Conservation (phyloP, 2,329 filamentous ascomycete species). For the Paramyrothecium sp. region DNA sequence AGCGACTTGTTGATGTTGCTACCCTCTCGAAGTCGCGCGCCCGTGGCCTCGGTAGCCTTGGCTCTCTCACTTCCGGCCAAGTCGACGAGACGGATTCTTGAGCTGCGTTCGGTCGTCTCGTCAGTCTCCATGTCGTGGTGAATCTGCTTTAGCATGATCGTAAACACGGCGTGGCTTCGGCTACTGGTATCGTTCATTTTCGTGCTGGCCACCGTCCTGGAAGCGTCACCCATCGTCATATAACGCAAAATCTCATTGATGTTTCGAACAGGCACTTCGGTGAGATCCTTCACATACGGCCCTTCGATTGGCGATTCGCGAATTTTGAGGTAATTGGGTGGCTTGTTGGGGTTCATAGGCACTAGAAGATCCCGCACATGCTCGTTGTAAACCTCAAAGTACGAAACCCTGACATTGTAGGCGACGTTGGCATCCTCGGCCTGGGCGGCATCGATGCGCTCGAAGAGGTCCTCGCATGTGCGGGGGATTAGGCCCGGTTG, state of each 20-base stretch:
- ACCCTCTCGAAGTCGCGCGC: conserved; percentile 84
- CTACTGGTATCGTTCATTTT: conserved; percentile 99
- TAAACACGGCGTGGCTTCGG: conserved; percentile 95
- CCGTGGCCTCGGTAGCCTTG: conserved; percentile 93
- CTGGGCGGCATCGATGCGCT: conserved; percentile 77
- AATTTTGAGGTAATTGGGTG: conserved; percentile 93
- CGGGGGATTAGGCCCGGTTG: conserved; percentile 90
- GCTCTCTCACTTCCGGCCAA: conserved; percentile 92
- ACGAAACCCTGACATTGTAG: conserved; percentile 95
- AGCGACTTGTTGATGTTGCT: conserved; percentile 99
- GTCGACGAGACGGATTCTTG: conserved; percentile 91
- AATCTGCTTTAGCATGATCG: conserved; percentile 96
- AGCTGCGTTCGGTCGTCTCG: conserved; percentile 92
- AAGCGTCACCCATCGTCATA: conserved; percentile 88
- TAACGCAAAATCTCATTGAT: conserved; percentile 83
- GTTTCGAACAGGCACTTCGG: conserved; percentile 86
- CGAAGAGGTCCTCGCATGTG: conserved; percentile 93
- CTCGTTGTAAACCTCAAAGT: conserved; percentile 99
- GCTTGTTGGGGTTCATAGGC: conserved; percentile 65
- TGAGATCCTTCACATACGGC: conserved; percentile 95
- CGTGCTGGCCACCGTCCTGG: conserved; percentile 85
- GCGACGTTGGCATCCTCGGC: conserved; percentile 87
- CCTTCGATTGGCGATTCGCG: conserved; percentile 93
- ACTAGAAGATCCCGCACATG: conserved; percentile 93
- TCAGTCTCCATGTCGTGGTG: conserved; percentile 97